A percentile compares a stretch with the other conserved stretches of the same genome.
Evolutionary conservation across 2,329 filamentous ascomycete genomes (phyloP).

Genomic region (Hansfordia pulvinata): DNA sequence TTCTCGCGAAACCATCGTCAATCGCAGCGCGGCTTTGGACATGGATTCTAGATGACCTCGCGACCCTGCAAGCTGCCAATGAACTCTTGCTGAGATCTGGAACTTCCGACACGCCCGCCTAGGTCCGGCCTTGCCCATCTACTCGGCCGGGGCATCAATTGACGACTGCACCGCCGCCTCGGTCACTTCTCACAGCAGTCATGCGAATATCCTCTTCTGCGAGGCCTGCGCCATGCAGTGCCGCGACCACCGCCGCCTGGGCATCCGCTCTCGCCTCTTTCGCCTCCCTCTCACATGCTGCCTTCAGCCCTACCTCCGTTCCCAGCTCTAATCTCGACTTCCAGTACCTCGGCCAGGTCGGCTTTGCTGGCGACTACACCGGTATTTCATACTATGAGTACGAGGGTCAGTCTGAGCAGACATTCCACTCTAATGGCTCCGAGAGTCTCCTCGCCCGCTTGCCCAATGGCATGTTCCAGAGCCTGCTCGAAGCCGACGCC

Average conservation of each 20-base stretch:
- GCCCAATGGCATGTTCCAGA: slow-evolving; percentile 72
- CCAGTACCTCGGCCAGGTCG: slow-evolving; percentile 64
- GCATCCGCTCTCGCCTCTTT: slow-evolving; percentile 26
- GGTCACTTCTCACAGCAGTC: slow-evolving; percentile 12
- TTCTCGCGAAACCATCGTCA: too few relatives aligned
- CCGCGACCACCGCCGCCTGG: slow-evolving; percentile 10
- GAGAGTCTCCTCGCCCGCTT: slow-evolving; percentile 69
- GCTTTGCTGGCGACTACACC: slow-evolving; percentile 78
- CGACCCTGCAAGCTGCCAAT: too few relatives aligned
- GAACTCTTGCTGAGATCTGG: too few relatives aligned
- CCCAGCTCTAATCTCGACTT: slow-evolving; percentile 67
- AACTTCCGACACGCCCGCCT: too few relatives aligned
- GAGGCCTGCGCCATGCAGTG: slow-evolving; percentile 25
- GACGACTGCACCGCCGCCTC: slow-evolving; percentile 8
- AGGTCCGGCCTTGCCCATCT: slow-evolving; percentile 4
- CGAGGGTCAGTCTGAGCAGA: slow-evolving; percentile 60
- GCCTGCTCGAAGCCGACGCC: slow-evolving; percentile 65
- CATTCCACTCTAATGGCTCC: slow-evolving; percentile 60
- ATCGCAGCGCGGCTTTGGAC: too few relatives aligned
- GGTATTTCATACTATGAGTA: slow-evolving; percentile 85
- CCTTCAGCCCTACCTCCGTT: slow-evolving; percentile 44
- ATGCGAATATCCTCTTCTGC: slow-evolving; percentile 35
- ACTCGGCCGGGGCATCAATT: slow-evolving; percentile 12
- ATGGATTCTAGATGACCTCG: too few relatives aligned
- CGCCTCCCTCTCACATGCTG: slow-evolving; percentile 30